Base-by-base conservation (phyloP, 331 rosid species). In the Rhamnella rubrinervis region DNA sequence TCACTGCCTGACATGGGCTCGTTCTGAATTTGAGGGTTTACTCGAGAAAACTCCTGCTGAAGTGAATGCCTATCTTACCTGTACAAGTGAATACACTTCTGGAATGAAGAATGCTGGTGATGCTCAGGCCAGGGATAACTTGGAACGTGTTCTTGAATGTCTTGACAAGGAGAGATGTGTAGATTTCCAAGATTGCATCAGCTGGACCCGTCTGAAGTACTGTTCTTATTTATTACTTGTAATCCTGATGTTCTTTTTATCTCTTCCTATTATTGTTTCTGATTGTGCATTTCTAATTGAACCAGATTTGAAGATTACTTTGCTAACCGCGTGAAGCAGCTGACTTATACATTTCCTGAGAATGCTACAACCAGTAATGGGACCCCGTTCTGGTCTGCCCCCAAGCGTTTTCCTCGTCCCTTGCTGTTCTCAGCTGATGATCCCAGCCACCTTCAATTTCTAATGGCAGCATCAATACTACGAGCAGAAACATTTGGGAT, bases 1-100 rank as follows among this genome's bases (percentile, higher is more conserved):
- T 46, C 77, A 73, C 59, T 73, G 71, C 57, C 64, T 73, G 77
- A 73, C 77, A 44, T 73, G 77, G 77, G 77, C 77, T 35, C 65
- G 77, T 12, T 73, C 77, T 8, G 71, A 73, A 69, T 73, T 73
- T 73, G 77, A 65, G 51, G 77, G 77, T 64, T 50, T 73, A 37
- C 77, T 73, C 26, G 77, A 73, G 71, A 73, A 73, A 65, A 63
- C 58, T 31, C 77, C 77, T 18, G 65, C 77, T 16, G 77, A 73
- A 73, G 77, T 73, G 23, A 73, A 73, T 63, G 59, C 77, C 38
- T 73, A 64, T 51, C 44, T 73, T 63, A 55, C 71, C 21, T 64
- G 19, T 64, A 71, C 77, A 13, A 35, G n/a, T n/a, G 77, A 73
- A 17, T 64, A 73, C 49, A 56, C 59, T 19, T 1, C 65, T 2